These are phyloP conservation scores for Trypanosomatidae sp. DNA, from an alignment of 208 protist genomes.

Conservation along the genomic window DNA sequence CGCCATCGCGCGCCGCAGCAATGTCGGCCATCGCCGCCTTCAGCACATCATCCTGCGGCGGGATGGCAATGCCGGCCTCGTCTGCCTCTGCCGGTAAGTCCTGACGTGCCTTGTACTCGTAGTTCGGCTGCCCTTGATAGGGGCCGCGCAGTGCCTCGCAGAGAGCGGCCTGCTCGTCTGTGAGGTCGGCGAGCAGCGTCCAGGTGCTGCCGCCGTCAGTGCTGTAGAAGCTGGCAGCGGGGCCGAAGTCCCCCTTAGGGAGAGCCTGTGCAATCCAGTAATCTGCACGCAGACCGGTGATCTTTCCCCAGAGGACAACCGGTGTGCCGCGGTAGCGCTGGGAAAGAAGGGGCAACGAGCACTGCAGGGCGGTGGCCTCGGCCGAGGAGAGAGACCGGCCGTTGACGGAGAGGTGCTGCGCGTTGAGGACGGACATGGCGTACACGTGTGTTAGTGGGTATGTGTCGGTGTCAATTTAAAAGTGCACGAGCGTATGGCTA, in stretches of 20 bases:
- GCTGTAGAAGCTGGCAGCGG: slow-evolving; percentile 74
- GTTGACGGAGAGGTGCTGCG: slow-evolving; percentile 58
- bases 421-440: slow-evolving; percentile 55
- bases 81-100: slow-evolving; percentile 72
- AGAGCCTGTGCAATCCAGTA: slow-evolving; percentile 81
- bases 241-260: slow-evolving; percentile 57
- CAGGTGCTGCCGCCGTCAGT: slow-evolving; percentile 81
- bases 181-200: slow-evolving; percentile 55
- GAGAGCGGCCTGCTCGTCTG: slow-evolving; percentile 67
- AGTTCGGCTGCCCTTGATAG: slow-evolving; percentile 74
- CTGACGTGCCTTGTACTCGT: slow-evolving; percentile 84
- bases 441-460: too few species aligned
- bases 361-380: slow-evolving; percentile 77
- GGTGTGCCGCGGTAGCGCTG: slow-evolving; percentile 54
- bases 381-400: slow-evolving; percentile 54
- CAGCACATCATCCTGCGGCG: slow-evolving; percentile 43
- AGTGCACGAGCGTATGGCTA: not conserved
- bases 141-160: slow-evolving; percentile 84
- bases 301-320: slow-evolving; percentile 80
- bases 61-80: slow-evolving; percentile 52
- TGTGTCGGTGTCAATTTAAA: not conserved
- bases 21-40: slow-evolving; percentile 41
- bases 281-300: slow-evolving; percentile 57
- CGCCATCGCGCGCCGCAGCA: slow-evolving; percentile 18
- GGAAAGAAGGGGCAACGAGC: slow-evolving; percentile 75